Evolutionary conservation across 805 yeast species (phyloP).

Genomic region (Maudiozyma bulderi): DNA sequence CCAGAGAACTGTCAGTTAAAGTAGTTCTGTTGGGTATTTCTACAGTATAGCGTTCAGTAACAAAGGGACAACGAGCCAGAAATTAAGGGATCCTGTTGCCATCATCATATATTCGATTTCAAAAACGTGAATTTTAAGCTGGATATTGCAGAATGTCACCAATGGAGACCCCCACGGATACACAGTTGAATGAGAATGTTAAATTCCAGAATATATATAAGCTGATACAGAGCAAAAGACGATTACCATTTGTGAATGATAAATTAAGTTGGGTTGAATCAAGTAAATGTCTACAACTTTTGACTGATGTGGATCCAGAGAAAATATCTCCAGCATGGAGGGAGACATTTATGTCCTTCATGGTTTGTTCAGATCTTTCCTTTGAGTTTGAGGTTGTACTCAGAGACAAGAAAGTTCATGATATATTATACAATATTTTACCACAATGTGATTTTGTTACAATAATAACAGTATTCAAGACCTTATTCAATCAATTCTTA

Average conservation of each 20-base stretch:
- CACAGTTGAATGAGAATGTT: background rate
- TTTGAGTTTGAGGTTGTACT: conserved; percentile 6
- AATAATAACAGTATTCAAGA: conserved; percentile 5
- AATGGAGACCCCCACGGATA: background rate
- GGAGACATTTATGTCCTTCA: conserved; percentile 6
- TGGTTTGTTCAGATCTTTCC: conserved; percentile 8
- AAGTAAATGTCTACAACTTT: background rate
- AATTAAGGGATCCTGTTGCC: no score
- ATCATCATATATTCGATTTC: no score
- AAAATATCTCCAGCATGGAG: background rate
- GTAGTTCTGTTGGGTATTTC: no score
- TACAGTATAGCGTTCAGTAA: no score
- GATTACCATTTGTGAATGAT: conserved; percentile 2
- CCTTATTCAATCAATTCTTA: conserved; percentile 7
- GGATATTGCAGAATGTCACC: background rate
- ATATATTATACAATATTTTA: conserved; percentile 5
- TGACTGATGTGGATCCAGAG: background rate
- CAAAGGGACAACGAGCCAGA: no score
- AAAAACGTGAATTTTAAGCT: no score
- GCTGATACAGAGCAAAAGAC: conserved; percentile 1
- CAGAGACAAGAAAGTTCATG: conserved; percentile 5
- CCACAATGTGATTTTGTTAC: conserved; percentile 7
- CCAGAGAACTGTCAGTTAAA: no score
- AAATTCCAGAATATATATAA: background rate
- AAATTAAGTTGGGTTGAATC: conserved; percentile 2